These are phyloP conservation scores for Aspergillus pseudonomiae DNA, from an alignment of 2,329 filamentous ascomycete species.

Conservation along the genomic window DNA sequence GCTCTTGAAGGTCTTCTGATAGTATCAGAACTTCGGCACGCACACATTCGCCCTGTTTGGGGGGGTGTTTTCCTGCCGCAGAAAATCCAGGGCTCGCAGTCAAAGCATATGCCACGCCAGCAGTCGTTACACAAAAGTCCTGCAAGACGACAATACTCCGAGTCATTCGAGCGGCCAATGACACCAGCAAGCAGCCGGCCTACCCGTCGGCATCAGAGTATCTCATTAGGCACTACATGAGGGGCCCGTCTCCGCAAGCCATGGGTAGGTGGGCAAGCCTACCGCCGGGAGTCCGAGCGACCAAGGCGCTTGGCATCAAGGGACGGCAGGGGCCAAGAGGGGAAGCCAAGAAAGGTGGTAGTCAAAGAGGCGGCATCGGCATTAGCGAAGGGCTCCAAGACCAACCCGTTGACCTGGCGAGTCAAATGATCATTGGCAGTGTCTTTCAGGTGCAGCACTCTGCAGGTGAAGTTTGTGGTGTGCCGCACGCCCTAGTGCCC, in stretches of 20 bases:
- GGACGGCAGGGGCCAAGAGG: slow-evolving; percentile 4
- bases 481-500: not conserved
- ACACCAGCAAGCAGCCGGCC: not conserved
- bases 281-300: slow-evolving; percentile 17
- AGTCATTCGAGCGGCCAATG: not conserved
- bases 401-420: not conserved
- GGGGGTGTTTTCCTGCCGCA: not conserved
- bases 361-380: not conserved
- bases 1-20: slow-evolving; percentile 14
- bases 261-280: slow-evolving; percentile 2
- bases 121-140: slow-evolving; percentile 11
- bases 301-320: slow-evolving; percentile 12
- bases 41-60: not conserved
- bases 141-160: slow-evolving; percentile 13
- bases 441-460: slow-evolving; percentile 4
- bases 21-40: not conserved
- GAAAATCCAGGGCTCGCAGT: not conserved
- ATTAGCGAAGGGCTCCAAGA: not conserved
- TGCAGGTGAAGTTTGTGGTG: slow-evolving; percentile 6
- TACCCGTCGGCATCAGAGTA: slow-evolving; percentile 1
- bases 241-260: not conserved
- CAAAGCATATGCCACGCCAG: not conserved
- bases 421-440: slow-evolving; percentile 11
- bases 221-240: not conserved
- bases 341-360: not conserved